Evolutionary conservation across 495 filamentous ascomycete species (phyloP).

Genomic region (Talaromyces ruber): DNA sequence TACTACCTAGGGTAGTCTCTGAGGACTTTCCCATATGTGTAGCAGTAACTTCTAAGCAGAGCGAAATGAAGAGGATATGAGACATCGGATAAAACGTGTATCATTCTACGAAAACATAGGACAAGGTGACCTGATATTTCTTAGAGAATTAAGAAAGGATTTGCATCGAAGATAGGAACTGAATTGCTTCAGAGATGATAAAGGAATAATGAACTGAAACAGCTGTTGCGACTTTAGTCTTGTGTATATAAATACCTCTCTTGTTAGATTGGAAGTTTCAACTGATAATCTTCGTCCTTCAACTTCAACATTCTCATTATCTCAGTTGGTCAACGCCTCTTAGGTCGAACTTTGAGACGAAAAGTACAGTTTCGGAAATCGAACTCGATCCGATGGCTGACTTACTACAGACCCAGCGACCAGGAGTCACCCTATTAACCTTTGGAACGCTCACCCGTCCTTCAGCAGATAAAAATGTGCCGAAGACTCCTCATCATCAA

Average conservation of each 20-base stretch:
- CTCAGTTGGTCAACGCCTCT: neutral
- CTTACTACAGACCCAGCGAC: neutral
- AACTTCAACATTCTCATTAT: neutral
- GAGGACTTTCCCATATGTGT: neutral
- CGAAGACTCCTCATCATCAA: neutral
- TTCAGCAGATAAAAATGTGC: slow-evolving; percentile 4
- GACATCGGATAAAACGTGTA: neutral
- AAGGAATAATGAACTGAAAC: too few relatives aligned
- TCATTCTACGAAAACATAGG: neutral
- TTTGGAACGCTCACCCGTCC: neutral
- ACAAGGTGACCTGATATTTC: neutral
- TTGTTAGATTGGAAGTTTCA: too few relatives aligned
- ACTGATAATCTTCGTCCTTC: neutral
- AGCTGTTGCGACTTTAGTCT: too few relatives aligned
- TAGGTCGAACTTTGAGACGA: neutral
- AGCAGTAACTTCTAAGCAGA: neutral
- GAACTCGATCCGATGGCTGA: neutral
- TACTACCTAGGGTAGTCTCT: neutral
- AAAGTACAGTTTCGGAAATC: neutral
- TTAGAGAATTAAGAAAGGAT: neutral
- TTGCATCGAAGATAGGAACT: too few relatives aligned
- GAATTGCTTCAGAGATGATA: too few relatives aligned
- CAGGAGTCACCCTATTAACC: neutral
- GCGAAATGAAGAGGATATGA: neutral
- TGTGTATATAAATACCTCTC: too few relatives aligned